Conservation (phyloP, 225 moss, liverwort and hornwort genomes). For the Physcomitrium patens region DNA sequence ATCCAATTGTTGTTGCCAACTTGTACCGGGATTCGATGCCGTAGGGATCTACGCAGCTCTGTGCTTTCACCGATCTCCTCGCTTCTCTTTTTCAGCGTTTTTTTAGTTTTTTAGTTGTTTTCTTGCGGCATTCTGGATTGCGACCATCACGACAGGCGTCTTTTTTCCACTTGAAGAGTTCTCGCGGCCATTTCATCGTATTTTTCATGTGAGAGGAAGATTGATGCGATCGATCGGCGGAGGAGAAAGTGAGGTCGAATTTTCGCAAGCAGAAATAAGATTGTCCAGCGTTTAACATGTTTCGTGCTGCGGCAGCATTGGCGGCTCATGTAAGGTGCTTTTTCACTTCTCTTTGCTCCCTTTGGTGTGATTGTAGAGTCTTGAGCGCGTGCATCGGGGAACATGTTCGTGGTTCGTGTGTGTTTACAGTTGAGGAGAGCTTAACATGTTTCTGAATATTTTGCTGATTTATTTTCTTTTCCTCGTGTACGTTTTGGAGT, state of each 20-base stretch:
- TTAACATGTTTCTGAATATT: background rate
- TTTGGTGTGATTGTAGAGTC: background rate
- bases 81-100: too few species aligned
- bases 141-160: too few species aligned
- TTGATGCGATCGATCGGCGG: conserved; percentile 20
- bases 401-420: background rate
- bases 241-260: background rate
- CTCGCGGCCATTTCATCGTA: background rate
- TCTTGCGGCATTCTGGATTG: too few species aligned
- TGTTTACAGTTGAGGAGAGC: background rate
- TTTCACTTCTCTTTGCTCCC: background rate
- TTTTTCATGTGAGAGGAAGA: conserved; percentile 3
- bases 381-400: background rate
- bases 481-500: background rate
- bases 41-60: conserved; percentile 6
- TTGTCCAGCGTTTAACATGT: conserved; percentile 31
- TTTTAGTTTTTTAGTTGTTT: too few species aligned
- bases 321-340: conserved; percentile 49
- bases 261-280: background rate
- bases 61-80: conserved; percentile 31
- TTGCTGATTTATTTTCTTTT: background rate
- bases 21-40: conserved; percentile 1
- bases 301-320: conserved; percentile 43
- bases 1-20: background rate
- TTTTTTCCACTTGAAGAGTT: background rate